Evolutionary conservation across 768 basidiomycete genomes (phyloP), one percentile per base, ranked within the genome.

Genomic region (Lactarius tabidus): DNA sequence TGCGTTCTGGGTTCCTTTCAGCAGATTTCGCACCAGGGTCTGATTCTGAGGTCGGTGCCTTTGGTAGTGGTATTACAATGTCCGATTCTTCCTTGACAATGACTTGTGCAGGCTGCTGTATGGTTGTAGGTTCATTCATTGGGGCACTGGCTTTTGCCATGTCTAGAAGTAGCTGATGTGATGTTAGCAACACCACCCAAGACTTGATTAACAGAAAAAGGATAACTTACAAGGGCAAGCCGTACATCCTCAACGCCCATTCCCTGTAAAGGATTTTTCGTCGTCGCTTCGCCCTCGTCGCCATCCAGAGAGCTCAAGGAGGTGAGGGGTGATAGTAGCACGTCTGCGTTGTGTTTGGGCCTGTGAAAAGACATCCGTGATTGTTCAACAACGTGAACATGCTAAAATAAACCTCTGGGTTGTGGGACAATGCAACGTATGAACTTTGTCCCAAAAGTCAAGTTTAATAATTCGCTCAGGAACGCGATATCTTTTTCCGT

Each of bases 401-500:
- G 43, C 17, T 6, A 45, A 39, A 20, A 23, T 57, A 43, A 48
- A 68, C 64, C 67, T 66, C 56, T 68, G 61, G 3, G 28, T n/a
- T n/a, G n/a, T 67, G 26, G 58, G 68, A 36, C 33, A 29, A 4
- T 57, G 56, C 38, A 23, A 18, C 10, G n/a, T 20, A 41, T 68
- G 33, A 33, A 91, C 79, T 74, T 90, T 95, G 63, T 85, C 88
- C 95, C 96, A 98, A 72, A 99, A 99, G 75, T 99, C 96, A 56
- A 99, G 83, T 54, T 91, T 83, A 69, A 99, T 90, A 57, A 95
- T 83, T 64, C 87, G 84, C 74, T 98, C 97, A 3, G 97, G 97
- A 28, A 98, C 88, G 71, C 95, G 82, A 77, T 97, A 98, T 52
- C 91, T 85, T 68, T 92, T 88, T 36, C 91, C 91, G 70, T 93